These are phyloP conservation scores for Neurospora sp. DNA, from an alignment of 495 filamentous ascomycete species.

Conservation along the genomic window DNA sequence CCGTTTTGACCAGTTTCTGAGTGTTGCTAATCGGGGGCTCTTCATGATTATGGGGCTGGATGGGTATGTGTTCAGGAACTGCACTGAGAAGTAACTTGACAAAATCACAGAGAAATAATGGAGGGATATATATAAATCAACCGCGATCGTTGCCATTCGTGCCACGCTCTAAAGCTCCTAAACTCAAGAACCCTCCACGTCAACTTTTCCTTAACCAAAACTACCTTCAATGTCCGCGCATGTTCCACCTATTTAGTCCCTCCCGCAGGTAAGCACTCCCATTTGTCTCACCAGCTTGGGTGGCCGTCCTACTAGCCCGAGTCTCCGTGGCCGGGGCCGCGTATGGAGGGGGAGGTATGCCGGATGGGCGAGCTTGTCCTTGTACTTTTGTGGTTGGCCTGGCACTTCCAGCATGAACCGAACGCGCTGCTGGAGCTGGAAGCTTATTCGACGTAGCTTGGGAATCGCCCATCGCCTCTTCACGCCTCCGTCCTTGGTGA, in stretches of 20 bases:
- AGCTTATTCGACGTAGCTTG: too few species aligned
- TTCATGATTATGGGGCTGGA: too few species aligned
- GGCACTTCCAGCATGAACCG: background rate
- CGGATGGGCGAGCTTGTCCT: background rate
- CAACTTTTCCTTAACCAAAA: background rate
- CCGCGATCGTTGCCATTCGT: background rate
- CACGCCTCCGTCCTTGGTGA: background rate
- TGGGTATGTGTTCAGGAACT: too few species aligned
- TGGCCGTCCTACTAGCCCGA: background rate
- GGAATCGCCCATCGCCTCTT: background rate
- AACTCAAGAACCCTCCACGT: background rate
- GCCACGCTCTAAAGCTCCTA: too few species aligned
- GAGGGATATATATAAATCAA: background rate
- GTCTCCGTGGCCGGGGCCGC: background rate
- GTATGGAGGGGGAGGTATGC: background rate
- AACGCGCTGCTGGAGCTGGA: background rate
- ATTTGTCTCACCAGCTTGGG: background rate
- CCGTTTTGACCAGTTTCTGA: too few species aligned
- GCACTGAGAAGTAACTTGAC: background rate
- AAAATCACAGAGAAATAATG: background rate
- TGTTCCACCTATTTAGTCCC: background rate
- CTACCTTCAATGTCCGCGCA: background rate
- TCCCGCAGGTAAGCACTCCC: background rate
- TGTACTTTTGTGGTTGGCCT: background rate
- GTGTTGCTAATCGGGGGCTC: too few species aligned